Conservation (phyloP, 805 yeast species). For the Saturnispora gosingensis region DNA sequence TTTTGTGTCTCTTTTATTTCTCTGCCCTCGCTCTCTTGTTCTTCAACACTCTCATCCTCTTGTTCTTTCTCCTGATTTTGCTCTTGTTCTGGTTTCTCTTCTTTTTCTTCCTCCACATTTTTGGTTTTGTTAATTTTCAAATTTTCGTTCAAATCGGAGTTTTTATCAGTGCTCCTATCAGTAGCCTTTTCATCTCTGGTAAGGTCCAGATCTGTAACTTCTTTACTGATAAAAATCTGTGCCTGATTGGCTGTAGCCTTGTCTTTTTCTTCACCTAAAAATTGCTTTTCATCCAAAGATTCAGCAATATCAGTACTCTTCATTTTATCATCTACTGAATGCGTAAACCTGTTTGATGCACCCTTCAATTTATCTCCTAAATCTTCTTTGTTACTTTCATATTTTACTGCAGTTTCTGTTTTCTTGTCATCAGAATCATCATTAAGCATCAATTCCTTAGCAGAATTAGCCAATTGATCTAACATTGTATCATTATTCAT, state of each 20-base stretch:
- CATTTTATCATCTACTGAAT: neutral
- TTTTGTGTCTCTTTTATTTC: neutral
- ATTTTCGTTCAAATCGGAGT: neutral
- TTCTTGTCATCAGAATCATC: constrained; percentile 18
- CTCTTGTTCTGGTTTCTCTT: neutral
- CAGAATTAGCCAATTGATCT: constrained; percentile 12
- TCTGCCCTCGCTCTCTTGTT: neutral
- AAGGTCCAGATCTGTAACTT: neutral
- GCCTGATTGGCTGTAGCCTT: neutral
- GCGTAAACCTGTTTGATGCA: neutral
- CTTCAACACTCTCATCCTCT: neutral
- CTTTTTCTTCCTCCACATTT: neutral
- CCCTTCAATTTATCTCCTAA: neutral
- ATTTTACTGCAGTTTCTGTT: constrained; percentile 1
- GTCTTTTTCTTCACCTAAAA: neutral
- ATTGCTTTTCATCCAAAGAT: neutral
- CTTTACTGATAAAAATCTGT: neutral
- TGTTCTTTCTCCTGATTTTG: neutral
- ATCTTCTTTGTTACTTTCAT: neutral
- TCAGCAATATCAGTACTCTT: neutral
- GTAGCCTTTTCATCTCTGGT: neutral
- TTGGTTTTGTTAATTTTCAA: neutral
- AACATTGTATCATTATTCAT: constrained; percentile 8
- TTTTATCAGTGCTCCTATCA: neutral
- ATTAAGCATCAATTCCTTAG: constrained; percentile 11